phyloP scores from a whole-genome alignment of 2,329 filamentous ascomycete species.

The Pseudogymnoascus sp. region DNA sequence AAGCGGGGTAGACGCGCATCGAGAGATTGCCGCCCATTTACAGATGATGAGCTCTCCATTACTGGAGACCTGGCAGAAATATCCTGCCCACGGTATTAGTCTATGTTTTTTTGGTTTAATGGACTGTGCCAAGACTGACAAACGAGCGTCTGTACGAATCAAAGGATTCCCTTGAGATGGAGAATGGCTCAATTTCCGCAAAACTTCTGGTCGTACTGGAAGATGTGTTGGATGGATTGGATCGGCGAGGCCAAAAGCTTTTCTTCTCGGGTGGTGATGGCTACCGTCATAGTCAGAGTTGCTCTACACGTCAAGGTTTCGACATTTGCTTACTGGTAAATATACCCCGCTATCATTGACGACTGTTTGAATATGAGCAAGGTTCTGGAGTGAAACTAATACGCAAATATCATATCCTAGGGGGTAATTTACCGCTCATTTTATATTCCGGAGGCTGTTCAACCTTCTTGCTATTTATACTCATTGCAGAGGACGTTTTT shows the following conservation, averaged over 20 bases:
- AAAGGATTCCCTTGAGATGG: constrained; percentile 92
- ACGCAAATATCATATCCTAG: constrained; percentile 14
- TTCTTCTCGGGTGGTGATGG: constrained; percentile 87
- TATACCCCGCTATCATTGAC: constrained; percentile 95
- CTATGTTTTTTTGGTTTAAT: neutral
- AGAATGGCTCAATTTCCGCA: constrained; percentile 84
- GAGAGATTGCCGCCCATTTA: constrained; percentile 65
- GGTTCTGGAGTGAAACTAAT: constrained; percentile 3
- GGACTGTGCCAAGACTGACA: constrained; percentile 46
- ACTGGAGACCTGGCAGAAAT: constrained; percentile 83
- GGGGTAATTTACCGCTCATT: constrained; percentile 59
- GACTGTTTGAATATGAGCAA: constrained; percentile 48
- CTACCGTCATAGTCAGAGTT: constrained; percentile 34
- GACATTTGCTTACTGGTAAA: constrained; percentile 60
- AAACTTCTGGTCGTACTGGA: constrained; percentile 50
- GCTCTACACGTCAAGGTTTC: neutral
- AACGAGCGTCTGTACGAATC: constrained; percentile 95
- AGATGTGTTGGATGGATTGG: constrained; percentile 46
- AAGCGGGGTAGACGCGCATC: constrained; percentile 61
- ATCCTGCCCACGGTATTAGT: constrained; percentile 51
- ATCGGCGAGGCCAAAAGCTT: constrained; percentile 59
- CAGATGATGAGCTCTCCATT: constrained; percentile 45
- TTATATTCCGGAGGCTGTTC: constrained; percentile 62
- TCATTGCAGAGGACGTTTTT: constrained; percentile 54
- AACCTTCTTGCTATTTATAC: constrained; percentile 52